Evolutionary conservation across 495 filamentous ascomycete species (phyloP).

Genomic region (Cenococcum geophilum): DNA sequence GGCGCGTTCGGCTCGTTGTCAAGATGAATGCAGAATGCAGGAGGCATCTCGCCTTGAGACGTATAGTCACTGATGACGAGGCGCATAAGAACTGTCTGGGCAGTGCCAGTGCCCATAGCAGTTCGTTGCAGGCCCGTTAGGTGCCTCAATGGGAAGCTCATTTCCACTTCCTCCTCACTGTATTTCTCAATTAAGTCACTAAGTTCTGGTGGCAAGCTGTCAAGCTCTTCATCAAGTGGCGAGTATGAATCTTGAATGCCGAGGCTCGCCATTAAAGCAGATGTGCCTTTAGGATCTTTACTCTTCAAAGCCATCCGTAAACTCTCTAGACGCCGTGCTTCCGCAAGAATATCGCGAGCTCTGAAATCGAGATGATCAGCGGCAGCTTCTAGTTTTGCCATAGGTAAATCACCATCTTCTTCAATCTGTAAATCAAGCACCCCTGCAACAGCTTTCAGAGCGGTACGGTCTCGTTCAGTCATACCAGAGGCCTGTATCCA

Average conservation of each 20-base stretch:
- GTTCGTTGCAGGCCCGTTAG: conserved; percentile 17
- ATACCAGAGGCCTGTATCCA: conserved; percentile 14
- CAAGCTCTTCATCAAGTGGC: conserved; percentile 26
- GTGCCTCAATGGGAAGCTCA: conserved; percentile 24
- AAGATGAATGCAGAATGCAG: conserved; percentile 32
- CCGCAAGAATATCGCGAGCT: conserved; percentile 13
- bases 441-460: conserved; percentile 9
- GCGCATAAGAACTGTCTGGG: conserved; percentile 22
- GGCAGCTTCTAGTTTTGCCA: conserved; percentile 15
- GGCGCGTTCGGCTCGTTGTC: conserved; percentile 12
- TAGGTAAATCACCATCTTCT: conserved; percentile 3
- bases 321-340: conserved; percentile 14
- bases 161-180: conserved; percentile 23
- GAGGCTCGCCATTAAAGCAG: conserved; percentile 15
- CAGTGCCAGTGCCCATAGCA: conserved; percentile 14
- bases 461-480: not conserved
- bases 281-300: conserved; percentile 20
- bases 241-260: conserved; percentile 16
- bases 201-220: conserved; percentile 14
- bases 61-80: conserved; percentile 3
- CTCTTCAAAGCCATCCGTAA: conserved; percentile 16
- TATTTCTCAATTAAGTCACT: conserved; percentile 23
- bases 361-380: conserved; percentile 12
- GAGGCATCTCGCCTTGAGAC: not conserved
- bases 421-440: conserved; percentile 12